Conservation (phyloP, 805 yeast genomes). For the Saccharomycopsis schoenii region DNA sequence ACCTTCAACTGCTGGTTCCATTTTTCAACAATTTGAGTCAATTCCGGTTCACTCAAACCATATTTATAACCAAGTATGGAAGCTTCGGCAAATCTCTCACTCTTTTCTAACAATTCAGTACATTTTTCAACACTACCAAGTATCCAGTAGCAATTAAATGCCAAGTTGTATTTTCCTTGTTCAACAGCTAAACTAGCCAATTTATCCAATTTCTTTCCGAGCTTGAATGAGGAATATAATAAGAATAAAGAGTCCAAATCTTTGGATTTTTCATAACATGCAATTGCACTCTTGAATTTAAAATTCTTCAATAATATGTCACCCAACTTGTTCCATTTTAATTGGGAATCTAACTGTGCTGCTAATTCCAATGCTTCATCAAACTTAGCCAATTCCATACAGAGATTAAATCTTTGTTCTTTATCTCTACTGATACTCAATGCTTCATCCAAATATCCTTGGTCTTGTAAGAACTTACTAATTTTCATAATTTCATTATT, state of each 20-base stretch:
- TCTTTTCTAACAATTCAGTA: conserved; percentile 51
- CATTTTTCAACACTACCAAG: conserved; percentile 61
- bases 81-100: conserved; percentile 76
- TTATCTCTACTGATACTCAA: conserved; percentile 71
- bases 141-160: conserved; percentile 87
- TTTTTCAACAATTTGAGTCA: conserved; percentile 37
- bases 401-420: conserved; percentile 88
- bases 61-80: conserved; percentile 71
- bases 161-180: conserved; percentile 79
- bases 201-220: conserved; percentile 45
- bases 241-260: conserved; percentile 78
- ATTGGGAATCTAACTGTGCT: conserved; percentile 39
- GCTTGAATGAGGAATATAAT: conserved; percentile 72
- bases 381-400: conserved; percentile 67
- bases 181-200: conserved; percentile 59
- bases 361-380: conserved; percentile 63
- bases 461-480: conserved; percentile 88
- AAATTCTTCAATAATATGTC: conserved; percentile 73
- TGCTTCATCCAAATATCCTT: conserved; percentile 80
- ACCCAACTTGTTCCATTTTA: conserved; percentile 88
- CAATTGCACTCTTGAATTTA: conserved; percentile 72
- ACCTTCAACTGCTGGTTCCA: conserved; percentile 59
- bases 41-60: conserved; percentile 36
- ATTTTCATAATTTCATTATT: conserved; percentile 65
- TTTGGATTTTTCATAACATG: conserved; percentile 66